These are phyloP conservation scores for Cystobasidiaceae sp. DNA, from an alignment of 1,284 basidiomycete genomes.

Conservation along the genomic window DNA sequence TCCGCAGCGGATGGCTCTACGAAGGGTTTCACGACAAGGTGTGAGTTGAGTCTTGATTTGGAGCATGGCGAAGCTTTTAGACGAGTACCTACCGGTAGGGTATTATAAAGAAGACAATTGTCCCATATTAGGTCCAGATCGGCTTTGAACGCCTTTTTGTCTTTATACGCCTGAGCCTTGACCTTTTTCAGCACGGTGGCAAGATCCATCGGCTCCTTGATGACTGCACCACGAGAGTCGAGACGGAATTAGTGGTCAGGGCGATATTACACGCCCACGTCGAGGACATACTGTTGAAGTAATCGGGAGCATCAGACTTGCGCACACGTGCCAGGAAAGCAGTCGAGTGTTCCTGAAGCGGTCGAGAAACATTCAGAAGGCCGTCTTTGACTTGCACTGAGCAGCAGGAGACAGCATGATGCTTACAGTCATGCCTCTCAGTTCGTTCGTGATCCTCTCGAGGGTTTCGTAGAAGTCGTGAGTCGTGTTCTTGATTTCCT, in stretches of 20 bases:
- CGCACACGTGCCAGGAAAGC: slow-evolving; percentile 85
- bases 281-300: slow-evolving; percentile 63
- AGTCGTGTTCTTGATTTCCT: slow-evolving; percentile 64
- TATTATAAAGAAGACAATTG: slow-evolving; percentile 90
- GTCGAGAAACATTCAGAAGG: slow-evolving; percentile 18
- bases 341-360: slow-evolving; percentile 54
- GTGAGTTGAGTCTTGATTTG: neutral
- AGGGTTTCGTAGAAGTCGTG: slow-evolving; percentile 87
- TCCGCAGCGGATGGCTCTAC: slow-evolving; percentile 71
- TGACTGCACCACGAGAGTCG: slow-evolving; percentile 56
- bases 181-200: slow-evolving; percentile 87
- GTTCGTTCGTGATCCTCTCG: slow-evolving; percentile 75
- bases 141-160: slow-evolving; percentile 83
- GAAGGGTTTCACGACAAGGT: neutral
- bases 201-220: slow-evolving; percentile 88
- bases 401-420: slow-evolving; percentile 56
- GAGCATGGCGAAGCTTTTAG: neutral
- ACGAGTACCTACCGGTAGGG: slow-evolving; percentile 62
- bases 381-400: too few species aligned
- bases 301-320: slow-evolving; percentile 79
- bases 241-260: slow-evolving; percentile 1
- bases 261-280: neutral
- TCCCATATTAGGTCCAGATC: slow-evolving; percentile 96
- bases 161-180: slow-evolving; percentile 84
- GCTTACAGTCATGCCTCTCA: slow-evolving; percentile 52